phyloP scores from a whole-genome alignment of 1,284 basidiomycete genomes.

The Fomitopsis betulina region DNA sequence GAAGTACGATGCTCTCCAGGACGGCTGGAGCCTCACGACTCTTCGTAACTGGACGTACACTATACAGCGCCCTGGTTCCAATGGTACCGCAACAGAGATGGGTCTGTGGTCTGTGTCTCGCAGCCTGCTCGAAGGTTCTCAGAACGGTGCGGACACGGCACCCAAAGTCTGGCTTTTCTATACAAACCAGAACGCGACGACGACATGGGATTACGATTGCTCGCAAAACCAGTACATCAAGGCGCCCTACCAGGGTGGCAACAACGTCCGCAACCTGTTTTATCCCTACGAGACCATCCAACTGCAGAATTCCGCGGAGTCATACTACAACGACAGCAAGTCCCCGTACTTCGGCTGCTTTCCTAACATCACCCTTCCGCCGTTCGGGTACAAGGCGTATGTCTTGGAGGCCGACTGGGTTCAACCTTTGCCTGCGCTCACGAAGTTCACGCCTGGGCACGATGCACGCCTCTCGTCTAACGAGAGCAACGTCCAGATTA shows the following conservation, averaged over 20 bases:
- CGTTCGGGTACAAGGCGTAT: constrained; percentile 78
- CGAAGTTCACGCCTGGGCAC: constrained; percentile 80
- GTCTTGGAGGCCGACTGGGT: constrained; percentile 70
- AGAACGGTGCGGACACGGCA: constrained; percentile 53
- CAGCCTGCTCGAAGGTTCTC: constrained; percentile 48
- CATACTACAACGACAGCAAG: constrained; percentile 50
- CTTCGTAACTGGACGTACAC: constrained; percentile 79
- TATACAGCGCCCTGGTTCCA: constrained; percentile 80
- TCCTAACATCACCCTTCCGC: constrained; percentile 55
- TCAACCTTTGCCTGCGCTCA: constrained; percentile 64
- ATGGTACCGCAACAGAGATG: constrained; percentile 74
- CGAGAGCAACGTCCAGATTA: constrained; percentile 49
- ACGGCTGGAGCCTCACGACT: constrained; percentile 78
- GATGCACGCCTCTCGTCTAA: constrained; percentile 65
- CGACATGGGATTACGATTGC: constrained; percentile 63
- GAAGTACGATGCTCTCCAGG: constrained; percentile 71
- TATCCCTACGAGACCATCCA: constrained; percentile 78
- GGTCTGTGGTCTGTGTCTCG: constrained; percentile 82
- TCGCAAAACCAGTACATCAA: constrained; percentile 59
- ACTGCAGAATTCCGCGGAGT: constrained; percentile 57
- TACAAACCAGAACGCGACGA: constrained; percentile 78
- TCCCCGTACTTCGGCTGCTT: constrained; percentile 77
- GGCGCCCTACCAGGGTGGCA: constrained; percentile 64
- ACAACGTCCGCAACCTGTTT: constrained; percentile 69
- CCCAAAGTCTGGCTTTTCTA: constrained; percentile 79